phyloP scores from a whole-genome alignment of 1,139 yeast genomes.

The Candida sanyaensis region DNA sequence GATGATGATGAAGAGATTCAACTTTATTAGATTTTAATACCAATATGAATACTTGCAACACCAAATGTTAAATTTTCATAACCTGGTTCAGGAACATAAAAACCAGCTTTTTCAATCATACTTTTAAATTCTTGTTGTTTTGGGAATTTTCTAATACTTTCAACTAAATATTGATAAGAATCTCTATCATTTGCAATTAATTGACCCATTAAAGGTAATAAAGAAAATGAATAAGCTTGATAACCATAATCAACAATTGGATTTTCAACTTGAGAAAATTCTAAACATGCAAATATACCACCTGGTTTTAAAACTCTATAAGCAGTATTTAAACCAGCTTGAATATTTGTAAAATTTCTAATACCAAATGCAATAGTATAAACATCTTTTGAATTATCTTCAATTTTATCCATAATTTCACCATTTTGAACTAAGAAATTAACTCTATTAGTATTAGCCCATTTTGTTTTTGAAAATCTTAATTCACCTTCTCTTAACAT shows the following conservation, averaged over 20 bases:
- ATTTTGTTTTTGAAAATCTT: slow-evolving; percentile 57
- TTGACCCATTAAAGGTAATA: slow-evolving; percentile 94
- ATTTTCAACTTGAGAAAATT: slow-evolving; percentile 89
- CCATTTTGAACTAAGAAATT: slow-evolving; percentile 89
- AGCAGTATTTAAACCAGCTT: slow-evolving; percentile 90
- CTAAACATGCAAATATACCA: slow-evolving; percentile 96
- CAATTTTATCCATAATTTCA: slow-evolving; percentile 80
- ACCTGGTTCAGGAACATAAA: slow-evolving; percentile 81
- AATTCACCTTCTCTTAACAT: slow-evolving; percentile 92
- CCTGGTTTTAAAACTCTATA: slow-evolving; percentile 92
- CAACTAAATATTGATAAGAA: slow-evolving; percentile 93
- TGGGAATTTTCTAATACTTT: slow-evolving; percentile 90
- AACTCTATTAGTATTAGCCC: slow-evolving; percentile 63
- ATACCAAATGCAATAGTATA: slow-evolving; percentile 98
- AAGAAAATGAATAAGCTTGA: slow-evolving; percentile 84
- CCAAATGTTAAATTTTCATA: slow-evolving; percentile 97
- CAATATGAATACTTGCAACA: slow-evolving; percentile 93
- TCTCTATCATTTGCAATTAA: slow-evolving; percentile 93
- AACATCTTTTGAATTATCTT: slow-evolving; percentile 86
- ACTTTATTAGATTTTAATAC: slow-evolving; percentile 63
- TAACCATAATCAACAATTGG: slow-evolving; percentile 72
- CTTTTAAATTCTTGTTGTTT: slow-evolving; percentile 84
- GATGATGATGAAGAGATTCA: not conserved
- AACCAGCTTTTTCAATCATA: slow-evolving; percentile 96
- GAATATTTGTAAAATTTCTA: slow-evolving; percentile 92